Evolutionary conservation across 495 filamentous ascomycete species (phyloP).

Genomic region (Chaetomium cochliodes): DNA sequence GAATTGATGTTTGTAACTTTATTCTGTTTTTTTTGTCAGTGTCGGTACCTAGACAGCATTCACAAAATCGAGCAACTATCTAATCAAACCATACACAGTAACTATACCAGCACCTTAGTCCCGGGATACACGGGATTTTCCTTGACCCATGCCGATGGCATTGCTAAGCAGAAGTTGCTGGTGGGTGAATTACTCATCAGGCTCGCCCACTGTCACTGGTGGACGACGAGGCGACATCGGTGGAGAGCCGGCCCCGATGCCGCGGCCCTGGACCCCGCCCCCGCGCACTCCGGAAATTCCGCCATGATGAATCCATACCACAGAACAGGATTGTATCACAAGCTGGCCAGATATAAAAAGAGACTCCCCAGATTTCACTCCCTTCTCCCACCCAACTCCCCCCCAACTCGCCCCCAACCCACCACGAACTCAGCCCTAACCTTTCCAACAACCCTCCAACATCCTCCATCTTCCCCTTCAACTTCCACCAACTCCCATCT

Average conservation of each 20-base stretch:
- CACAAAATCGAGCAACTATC: too few species aligned
- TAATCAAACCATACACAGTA: too few species aligned
- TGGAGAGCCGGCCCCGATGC: constrained; percentile 2
- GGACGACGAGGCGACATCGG: background rate
- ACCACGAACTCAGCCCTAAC: background rate
- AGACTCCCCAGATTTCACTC: background rate
- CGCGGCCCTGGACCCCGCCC: constrained; percentile 12
- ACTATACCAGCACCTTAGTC: too few species aligned
- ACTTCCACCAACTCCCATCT: background rate
- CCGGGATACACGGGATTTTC: background rate
- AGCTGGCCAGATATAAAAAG: background rate
- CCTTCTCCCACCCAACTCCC: background rate
- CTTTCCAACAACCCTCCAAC: background rate
- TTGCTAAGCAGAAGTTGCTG: background rate
- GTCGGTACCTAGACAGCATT: too few species aligned
- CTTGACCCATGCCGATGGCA: background rate
- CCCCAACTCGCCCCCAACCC: background rate
- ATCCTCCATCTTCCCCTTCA: background rate
- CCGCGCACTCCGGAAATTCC: constrained; percentile 6
- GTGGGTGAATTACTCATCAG: background rate
- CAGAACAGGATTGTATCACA: background rate
- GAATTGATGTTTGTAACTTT: too few species aligned
- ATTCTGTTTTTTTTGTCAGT: too few species aligned
- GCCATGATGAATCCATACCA: too few species aligned
- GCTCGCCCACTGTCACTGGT: background rate